Base-by-base conservation (phyloP, 495 filamentous ascomycete genomes). In the Echria macrotheca region DNA sequence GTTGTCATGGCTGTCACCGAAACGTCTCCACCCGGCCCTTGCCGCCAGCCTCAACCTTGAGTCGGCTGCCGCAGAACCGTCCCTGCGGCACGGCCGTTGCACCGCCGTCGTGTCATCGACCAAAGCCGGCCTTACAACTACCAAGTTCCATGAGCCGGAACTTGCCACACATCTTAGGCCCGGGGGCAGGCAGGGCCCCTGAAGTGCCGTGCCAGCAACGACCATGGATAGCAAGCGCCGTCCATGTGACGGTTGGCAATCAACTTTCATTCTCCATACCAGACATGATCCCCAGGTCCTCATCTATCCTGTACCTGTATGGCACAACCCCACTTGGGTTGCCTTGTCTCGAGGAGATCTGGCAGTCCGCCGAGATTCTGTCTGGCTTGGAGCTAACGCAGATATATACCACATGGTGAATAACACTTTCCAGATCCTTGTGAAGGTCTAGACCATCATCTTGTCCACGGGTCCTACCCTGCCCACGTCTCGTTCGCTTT, bases 191-290 rank as follows among this genome's bases (percentile, higher is more conserved):
- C 44, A 49, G 47, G 44, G 47, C 38, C n/a, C 36, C 22, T 31
- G 52, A 65, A 63, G 57, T 60, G 57, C 59, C 62, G 62, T 55
- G 48, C 23, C 35, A 31, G 41, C 25, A 52, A 58, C 47, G 57
- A 25, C 43, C 49, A 33, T 37, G 15, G 53, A 50, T 55, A 50
- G 51, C 50, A 44, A 49, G 41, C 25, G 39, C 47, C 49, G 46
- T 55, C 49, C 61, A 66, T 64, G 63, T 64, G 63, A 62, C 58
- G 54, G 24, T 36, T 28, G 17, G 54, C 53, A 64, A 62, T 66
- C 58, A 60, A 60, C 49, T 41, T 56, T 58, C 54, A 56, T 63
- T 54, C 49, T 53, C 45, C 21, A 47, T 32, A 31, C 49, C 47
- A 46, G 40, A 54, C 38, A 21, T 22, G 35, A 31, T 31, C 25